Base-by-base conservation (phyloP, 2,329 filamentous ascomycete genomes). In the Trichoderma gracile region DNA sequence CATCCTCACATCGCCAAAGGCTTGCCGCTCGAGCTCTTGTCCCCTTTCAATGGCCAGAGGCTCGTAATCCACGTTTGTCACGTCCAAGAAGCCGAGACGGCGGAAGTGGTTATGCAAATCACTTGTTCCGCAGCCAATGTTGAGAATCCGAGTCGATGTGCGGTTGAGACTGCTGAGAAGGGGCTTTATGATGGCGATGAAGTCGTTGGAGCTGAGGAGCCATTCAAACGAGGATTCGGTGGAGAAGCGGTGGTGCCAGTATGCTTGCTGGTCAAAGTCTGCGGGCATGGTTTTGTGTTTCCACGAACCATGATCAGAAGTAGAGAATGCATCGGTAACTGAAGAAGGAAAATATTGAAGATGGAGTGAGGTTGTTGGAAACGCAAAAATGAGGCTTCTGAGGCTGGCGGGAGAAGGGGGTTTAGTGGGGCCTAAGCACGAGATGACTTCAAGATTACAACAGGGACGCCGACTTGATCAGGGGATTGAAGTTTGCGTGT, bases 11-110 rank as follows among this genome's bases (percentile, higher is more conserved):
- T 82, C 76, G 19, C 80, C 79, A 67, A 84, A 84, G 1, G 69
- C 73, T 6, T 68, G 56, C 27, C 68, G 55, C 67, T 84, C 81
- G 2, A 79, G 72, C 33, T 76, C 69, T 3, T 73, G 75, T 1
- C 81, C 80, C 30, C 79, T 76, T 23, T 78, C 74, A 9, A 79
- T 71, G 6, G 81, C 81, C 7, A 81, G 73, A 5, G 81, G 80
- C 68, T 83, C 81, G 67, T 80, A 84, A 71, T 83, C 82, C 65
- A 81, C 70, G 65, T 83, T 84, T 7, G 79, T 80, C 19, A 84
- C 73, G 67, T 79, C 68, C 3, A 59, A n/a, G 66, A 80, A 80
- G 1, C 80, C 80, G 9, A 71, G 71, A 5, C 66, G 65, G 5
- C 81, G 80, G n/a, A 83, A 72, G 66, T 78, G 76, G 67, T 77